Evolutionary conservation across 2,329 filamentous ascomycete species (phyloP), one percentile per base, ranked within the genome.

Genomic region (Grosmannia penicillata): DNA sequence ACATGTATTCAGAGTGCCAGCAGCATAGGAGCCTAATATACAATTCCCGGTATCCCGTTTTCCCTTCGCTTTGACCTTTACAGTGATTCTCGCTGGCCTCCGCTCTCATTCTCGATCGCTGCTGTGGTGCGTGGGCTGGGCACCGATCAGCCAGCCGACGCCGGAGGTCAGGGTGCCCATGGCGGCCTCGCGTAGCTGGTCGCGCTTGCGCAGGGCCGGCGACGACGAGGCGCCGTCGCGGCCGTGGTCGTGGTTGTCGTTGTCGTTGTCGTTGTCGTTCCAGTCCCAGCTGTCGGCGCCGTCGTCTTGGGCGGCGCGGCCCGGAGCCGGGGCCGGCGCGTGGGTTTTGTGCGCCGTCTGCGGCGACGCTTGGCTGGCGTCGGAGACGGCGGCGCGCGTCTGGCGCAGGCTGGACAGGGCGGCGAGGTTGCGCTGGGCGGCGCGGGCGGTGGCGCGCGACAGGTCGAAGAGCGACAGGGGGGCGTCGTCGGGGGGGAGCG

Each of bases 121-220:
- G 30, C 18, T 24, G 3, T 51, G 53, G 33, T 52, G 50, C 10
- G 48, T 47, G 17, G 62, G 60, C 44, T 64, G 66, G 3, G 75
- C 76, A 7, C 72, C 73, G 42, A 81, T 68, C 33, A 81, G 54
- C 77, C 77, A 81, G 0, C 77, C 75, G 19, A 82, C 70, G 15
- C 77, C 72, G 31, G 72, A 75, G 3, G 77, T 76, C 33, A 81
- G 53, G 2, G 75, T 76, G n/a, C 73, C 75, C 39, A 78, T 73
- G 8, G 77, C 76, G 26, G 68, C 76, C 43, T 79, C 75, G 45
- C 73, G 64, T 29, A 81, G 50, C 55, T 80, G 78, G 53, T 89
- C 83, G 48, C 83, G 68, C 62, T 78, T 87, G 48, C 82, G 69
- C 27, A 72, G 63, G 40, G 58, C 45, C 34, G 40, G 45, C 19